Evolutionary conservation across 352 stramenopile species (phyloP).

Genomic region (Phytophthora chlamydospora): DNA sequence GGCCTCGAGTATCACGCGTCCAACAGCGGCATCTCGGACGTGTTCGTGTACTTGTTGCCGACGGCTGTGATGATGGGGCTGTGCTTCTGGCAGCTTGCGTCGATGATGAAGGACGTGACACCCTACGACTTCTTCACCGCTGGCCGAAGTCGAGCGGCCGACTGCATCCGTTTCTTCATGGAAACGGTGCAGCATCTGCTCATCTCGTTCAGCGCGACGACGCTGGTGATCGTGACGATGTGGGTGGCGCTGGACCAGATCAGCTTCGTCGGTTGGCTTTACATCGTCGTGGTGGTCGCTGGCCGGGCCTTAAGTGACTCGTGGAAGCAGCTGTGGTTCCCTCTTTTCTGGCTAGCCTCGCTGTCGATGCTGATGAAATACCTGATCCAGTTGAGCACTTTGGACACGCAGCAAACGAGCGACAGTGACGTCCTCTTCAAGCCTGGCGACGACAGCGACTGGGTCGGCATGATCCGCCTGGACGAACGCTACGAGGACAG

Average conservation of each 20-base stretch:
- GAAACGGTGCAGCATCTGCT: conserved; percentile 68
- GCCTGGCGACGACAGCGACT: conserved; percentile 60
- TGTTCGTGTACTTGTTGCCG: conserved; percentile 84
- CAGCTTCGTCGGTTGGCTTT: conserved; percentile 67
- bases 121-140: conserved; percentile 70
- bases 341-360: conserved; percentile 78
- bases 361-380: conserved; percentile 67
- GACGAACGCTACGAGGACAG: conserved; percentile 46
- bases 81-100: conserved; percentile 85
- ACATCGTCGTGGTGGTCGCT: conserved; percentile 66
- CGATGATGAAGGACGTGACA: conserved; percentile 69
- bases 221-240: conserved; percentile 75
- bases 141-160: conserved; percentile 54
- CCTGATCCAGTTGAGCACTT: conserved; percentile 66
- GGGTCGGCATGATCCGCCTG: conserved; percentile 59
- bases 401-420: conserved; percentile 43
- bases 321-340: conserved; percentile 81
- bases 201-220: conserved; percentile 74
- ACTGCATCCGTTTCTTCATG: conserved; percentile 59
- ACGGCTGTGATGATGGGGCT: conserved; percentile 74
- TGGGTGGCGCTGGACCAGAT: conserved; percentile 65
- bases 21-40: conserved; percentile 59
- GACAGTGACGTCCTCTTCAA: conserved; percentile 43
- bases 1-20: conserved; percentile 73
- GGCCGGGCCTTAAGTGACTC: conserved; percentile 57